A percentile compares a stretch with the other conserved stretches of the same genome.
Conservation (phyloP, 305 asterid species). For the Petunia hybrid region DNA sequence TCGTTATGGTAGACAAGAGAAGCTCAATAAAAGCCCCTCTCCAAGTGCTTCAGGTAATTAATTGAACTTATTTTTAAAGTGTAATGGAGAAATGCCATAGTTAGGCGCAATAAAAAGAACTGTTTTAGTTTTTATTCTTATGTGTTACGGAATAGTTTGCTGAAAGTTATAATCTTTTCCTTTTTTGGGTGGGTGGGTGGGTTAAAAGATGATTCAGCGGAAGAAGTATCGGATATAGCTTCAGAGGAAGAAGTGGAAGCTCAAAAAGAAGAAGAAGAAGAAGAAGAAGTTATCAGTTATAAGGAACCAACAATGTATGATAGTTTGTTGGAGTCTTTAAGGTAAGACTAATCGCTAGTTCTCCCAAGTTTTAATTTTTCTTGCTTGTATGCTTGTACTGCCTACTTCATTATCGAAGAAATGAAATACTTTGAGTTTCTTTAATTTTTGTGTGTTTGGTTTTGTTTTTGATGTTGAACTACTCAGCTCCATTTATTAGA, state of each 20-base stretch:
- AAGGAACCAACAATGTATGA: constrained; percentile 62
- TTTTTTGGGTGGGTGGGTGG: not conserved
- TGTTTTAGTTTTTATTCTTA: not conserved
- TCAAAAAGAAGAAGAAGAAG: constrained; percentile 40
- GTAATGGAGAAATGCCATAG: no score
- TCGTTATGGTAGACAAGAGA: not conserved
- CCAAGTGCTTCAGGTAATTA: constrained; percentile 16
- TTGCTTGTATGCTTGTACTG: not conserved
- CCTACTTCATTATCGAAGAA: not conserved
- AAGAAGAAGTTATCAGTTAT: constrained; percentile 37
- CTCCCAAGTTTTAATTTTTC: not conserved
- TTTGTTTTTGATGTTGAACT: not conserved
- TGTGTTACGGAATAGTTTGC: not conserved
- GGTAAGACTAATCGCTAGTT: constrained; percentile 47
- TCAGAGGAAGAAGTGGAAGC: constrained; percentile 39
- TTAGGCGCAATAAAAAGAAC: not conserved
- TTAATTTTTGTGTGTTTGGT: not conserved
- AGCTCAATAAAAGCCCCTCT: not conserved
- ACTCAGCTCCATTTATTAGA: not conserved
- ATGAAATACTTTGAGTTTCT: not conserved
- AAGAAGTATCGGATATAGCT: constrained; percentile 46
- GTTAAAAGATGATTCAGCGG: constrained; percentile 47
- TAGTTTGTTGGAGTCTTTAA: constrained; percentile 63
- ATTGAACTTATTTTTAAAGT: no score
- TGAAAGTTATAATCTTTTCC: not conserved